Conservation (phyloP, 2,329 filamentous ascomycete species). For the Emmonsia crescens region DNA sequence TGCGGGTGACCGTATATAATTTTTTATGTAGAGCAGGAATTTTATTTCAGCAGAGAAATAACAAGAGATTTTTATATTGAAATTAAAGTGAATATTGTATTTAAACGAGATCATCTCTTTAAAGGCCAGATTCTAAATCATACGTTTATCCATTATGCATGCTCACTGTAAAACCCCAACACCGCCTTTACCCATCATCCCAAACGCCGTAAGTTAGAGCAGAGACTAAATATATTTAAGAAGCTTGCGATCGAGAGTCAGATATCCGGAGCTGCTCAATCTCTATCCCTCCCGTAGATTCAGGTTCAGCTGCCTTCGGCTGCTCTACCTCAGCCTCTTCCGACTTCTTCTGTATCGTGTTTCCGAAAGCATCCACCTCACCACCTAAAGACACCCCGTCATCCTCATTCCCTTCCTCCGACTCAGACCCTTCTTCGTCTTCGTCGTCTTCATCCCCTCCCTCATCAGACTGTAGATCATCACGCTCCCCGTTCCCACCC, state of each 20-base stretch:
- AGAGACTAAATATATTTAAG: background rate
- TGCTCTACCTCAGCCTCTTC: background rate
- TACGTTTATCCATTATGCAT: background rate
- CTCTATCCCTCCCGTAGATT: background rate
- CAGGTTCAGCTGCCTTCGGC: background rate
- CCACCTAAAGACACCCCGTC: slow-evolving; percentile 5
- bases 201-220: background rate
- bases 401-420: slow-evolving; percentile 11
- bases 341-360: background rate
- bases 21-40: background rate
- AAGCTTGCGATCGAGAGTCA: background rate
- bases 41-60: background rate
- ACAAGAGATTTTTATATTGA: background rate
- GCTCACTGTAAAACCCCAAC: background rate
- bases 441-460: slow-evolving; percentile 30
- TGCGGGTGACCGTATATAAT: background rate
- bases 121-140: background rate
- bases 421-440: slow-evolving; percentile 24
- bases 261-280: slow-evolving; percentile 8
- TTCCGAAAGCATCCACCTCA: slow-evolving; percentile 1
- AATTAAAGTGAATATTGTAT: background rate
- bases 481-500: slow-evolving; percentile 23
- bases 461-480: slow-evolving; percentile 28
- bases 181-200: background rate
- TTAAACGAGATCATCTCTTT: background rate